Conservation (phyloP, 2,329 filamentous ascomycete genomes). For the Calonectria leucothoes region DNA sequence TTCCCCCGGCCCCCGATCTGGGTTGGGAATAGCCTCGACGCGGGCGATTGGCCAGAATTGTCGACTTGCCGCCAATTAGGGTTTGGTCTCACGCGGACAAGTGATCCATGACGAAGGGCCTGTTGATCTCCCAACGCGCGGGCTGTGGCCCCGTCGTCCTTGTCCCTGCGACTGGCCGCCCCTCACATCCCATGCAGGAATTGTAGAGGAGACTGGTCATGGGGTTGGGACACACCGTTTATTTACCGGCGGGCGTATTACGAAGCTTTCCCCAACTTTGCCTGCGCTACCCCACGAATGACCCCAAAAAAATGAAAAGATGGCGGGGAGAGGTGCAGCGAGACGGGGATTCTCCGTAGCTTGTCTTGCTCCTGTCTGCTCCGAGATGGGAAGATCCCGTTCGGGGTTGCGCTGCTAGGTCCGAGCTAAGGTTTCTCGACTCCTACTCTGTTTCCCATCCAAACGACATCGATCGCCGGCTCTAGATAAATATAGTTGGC, state of each 20-base stretch:
- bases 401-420: neutral
- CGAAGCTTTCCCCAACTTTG: neutral
- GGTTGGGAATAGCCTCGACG: neutral
- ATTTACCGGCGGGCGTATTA: neutral
- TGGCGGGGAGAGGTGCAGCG: neutral
- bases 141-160: neutral
- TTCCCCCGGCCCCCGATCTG: neutral
- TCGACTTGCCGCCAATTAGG: neutral
- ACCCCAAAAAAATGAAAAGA: neutral
- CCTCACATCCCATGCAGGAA: neutral
- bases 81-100: neutral
- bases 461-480: neutral
- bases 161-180: neutral
- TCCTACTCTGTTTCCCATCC: neutral
- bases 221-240: neutral
- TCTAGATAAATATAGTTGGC: neutral
- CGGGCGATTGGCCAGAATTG: neutral
- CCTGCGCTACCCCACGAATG: neutral
- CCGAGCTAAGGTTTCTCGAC: neutral
- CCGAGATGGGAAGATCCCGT: neutral
- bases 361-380: neutral
- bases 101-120: neutral
- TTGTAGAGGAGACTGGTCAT: neutral
- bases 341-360: constrained; percentile 1
- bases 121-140: neutral